phyloP scores from a whole-genome alignment of 2,329 filamentous ascomycete species.

The Cytospora paraplurivora region DNA sequence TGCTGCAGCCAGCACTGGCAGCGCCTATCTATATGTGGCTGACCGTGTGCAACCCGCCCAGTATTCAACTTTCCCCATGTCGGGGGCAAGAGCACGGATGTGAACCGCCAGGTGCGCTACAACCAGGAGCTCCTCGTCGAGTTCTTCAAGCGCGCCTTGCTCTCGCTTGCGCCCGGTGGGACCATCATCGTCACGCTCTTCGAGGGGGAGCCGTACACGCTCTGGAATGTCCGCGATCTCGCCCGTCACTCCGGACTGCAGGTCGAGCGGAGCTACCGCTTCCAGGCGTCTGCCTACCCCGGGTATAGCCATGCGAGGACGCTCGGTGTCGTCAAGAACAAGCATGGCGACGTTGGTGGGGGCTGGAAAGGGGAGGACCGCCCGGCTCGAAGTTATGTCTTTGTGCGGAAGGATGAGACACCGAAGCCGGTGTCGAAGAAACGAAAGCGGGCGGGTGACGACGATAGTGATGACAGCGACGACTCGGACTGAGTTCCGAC shows the following conservation, averaged over 20 bases:
- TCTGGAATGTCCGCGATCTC: conserved; percentile 93
- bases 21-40: not conserved
- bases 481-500: conserved; percentile 35
- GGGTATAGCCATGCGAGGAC: conserved; percentile 76
- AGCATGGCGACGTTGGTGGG: conserved; percentile 45
- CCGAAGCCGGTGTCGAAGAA: conserved; percentile 33
- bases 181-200: conserved; percentile 84
- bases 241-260: conserved; percentile 74
- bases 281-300: conserved; percentile 67
- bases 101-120: conserved; percentile 89
- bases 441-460: conserved; percentile 38
- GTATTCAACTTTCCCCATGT: conserved; percentile 98
- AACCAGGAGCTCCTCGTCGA: conserved; percentile 79
- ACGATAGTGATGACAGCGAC: conserved; percentile 32
- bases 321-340: conserved; percentile 62
- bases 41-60: not conserved
- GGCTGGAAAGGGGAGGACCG: conserved; percentile 57
- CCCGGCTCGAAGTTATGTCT: conserved; percentile 61
- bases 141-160: conserved; percentile 62
- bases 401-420: conserved; percentile 60
- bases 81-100: conserved; percentile 86
- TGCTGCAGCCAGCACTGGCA: not conserved
- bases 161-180: conserved; percentile 57
- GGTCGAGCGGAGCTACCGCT: conserved; percentile 70
- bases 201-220: conserved; percentile 88